Evolutionary conservation across 371 early-diverging fungal species (phyloP).

Genomic region (Mortierella sp.): DNA sequence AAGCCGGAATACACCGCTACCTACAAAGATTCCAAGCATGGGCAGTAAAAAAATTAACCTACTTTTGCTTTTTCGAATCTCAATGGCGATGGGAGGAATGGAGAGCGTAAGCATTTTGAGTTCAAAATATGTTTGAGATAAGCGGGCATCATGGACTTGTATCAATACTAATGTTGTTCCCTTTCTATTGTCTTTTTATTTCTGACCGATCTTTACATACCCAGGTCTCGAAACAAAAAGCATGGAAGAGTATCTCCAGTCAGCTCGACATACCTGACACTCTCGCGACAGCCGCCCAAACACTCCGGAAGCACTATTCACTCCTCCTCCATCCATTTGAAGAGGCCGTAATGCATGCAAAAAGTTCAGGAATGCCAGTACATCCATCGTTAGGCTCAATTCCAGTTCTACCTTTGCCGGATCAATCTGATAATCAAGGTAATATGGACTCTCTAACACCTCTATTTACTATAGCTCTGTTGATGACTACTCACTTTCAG

Average conservation of each 20-base stretch:
- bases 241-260: slow-evolving; percentile 53
- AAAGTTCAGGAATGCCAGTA: slow-evolving; percentile 35
- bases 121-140: too few relatives aligned
- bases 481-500: neutral
- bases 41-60: slow-evolving; percentile 56
- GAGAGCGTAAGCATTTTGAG: slow-evolving; percentile 38
- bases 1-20: slow-evolving; percentile 39
- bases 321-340: slow-evolving; percentile 53
- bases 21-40: slow-evolving; percentile 56
- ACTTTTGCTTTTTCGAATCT: slow-evolving; percentile 42
- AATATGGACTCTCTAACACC: neutral
- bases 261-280: slow-evolving; percentile 51
- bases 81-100: slow-evolving; percentile 56
- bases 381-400: slow-evolving; percentile 44
- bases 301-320: slow-evolving; percentile 48
- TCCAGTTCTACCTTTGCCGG: slow-evolving; percentile 37
- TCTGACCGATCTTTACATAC: neutral
- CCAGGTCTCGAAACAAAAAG: slow-evolving; percentile 56
- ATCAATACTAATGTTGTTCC: too few relatives aligned
- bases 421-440: slow-evolving; percentile 46
- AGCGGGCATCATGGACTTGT: too few relatives aligned
- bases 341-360: slow-evolving; percentile 40
- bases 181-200: neutral
- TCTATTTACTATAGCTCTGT: neutral
- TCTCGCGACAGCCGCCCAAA: slow-evolving; percentile 52